Evolutionary conservation across 2,329 filamentous ascomycete species (phyloP).

Genomic region (Penicillium sp.): DNA sequence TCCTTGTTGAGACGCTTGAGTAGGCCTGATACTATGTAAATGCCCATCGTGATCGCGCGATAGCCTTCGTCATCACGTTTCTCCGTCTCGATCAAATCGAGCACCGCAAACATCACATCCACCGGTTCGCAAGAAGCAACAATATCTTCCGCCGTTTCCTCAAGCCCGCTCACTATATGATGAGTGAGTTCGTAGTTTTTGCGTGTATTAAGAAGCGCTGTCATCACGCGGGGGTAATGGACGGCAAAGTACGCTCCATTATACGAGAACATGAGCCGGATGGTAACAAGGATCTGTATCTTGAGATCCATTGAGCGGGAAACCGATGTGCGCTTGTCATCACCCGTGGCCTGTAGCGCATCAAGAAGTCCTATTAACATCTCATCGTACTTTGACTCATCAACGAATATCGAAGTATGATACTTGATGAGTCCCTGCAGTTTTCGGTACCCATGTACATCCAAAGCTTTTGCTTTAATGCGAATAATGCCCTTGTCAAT

Average conservation of each 20-base stretch:
- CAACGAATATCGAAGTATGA: constrained; percentile 32
- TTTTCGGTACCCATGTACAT: constrained; percentile 41
- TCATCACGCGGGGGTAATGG: constrained; percentile 33
- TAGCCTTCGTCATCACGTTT: constrained; percentile 27
- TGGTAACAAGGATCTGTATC: constrained; percentile 39
- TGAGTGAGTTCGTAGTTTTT: constrained; percentile 35
- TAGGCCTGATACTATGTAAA: constrained; percentile 26
- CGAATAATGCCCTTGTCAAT: constrained; percentile 35
- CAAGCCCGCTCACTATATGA: constrained; percentile 38
- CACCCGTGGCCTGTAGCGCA: constrained; percentile 31
- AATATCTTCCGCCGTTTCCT: constrained; percentile 36
- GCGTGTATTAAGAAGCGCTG: constrained; percentile 34
- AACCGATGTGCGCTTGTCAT: constrained; percentile 25
- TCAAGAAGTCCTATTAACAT: constrained; percentile 35
- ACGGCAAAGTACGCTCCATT: constrained; percentile 31
- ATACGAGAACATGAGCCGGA: constrained; percentile 37
- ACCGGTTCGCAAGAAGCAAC: constrained; percentile 26
- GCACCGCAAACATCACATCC: constrained; percentile 30
- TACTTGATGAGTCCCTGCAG: constrained; percentile 38
- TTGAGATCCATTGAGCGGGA: constrained; percentile 33
- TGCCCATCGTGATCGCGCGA: constrained; percentile 33
- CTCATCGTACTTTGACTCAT: constrained; percentile 34
- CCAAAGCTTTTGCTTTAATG: constrained; percentile 33
- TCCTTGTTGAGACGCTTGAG: constrained; percentile 23
- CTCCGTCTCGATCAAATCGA: constrained; percentile 30